phyloP scores from a whole-genome alignment of 441 rosid genomes.

The Omphalea diandra region DNA sequence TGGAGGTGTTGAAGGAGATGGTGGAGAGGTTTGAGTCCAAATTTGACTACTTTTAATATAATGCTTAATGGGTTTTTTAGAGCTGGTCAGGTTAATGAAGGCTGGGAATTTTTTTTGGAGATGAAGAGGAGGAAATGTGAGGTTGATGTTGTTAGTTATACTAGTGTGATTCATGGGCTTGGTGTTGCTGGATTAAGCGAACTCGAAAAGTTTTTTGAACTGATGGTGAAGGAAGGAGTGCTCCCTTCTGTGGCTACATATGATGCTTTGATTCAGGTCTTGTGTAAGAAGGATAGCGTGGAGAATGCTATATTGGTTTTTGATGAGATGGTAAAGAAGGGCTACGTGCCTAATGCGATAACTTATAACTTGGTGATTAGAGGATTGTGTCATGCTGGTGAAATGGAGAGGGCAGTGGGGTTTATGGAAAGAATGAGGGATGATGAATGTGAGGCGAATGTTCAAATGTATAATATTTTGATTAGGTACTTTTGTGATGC shows the following conservation, averaged over 20 bases:
- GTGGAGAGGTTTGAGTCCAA: conserved; percentile 64
- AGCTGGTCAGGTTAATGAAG: conserved; percentile 76
- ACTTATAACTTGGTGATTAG: conserved; percentile 75
- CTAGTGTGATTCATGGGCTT: conserved; percentile 80
- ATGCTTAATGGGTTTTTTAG: conserved; percentile 81
- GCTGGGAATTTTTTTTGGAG: conserved; percentile 79
- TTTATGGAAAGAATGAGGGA: conserved; percentile 61
- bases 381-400: conserved; percentile 75
- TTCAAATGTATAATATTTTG: conserved; percentile 70
- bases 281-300: conserved; percentile 87
- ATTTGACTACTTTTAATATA: conserved; percentile 60
- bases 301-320: conserved; percentile 68
- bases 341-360: conserved; percentile 59
- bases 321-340: conserved; percentile 77
- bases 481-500: conserved; percentile 64
- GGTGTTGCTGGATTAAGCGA: conserved; percentile 58
- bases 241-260: conserved; percentile 85
- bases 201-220: conserved; percentile 63
- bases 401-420: conserved; percentile 57
- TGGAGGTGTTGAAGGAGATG: conserved; percentile 79
- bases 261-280: conserved; percentile 81
- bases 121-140: conserved; percentile 82
- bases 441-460: conserved; percentile 65
- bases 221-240: conserved; percentile 68
- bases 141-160: conserved; percentile 74